A percentile compares a stretch with the other conserved stretches of the same genome.
These are phyloP conservation scores for Cryphonectria carpinicola DNA, from an alignment of 2,329 filamentous ascomycete genomes.

Conservation along the genomic window DNA sequence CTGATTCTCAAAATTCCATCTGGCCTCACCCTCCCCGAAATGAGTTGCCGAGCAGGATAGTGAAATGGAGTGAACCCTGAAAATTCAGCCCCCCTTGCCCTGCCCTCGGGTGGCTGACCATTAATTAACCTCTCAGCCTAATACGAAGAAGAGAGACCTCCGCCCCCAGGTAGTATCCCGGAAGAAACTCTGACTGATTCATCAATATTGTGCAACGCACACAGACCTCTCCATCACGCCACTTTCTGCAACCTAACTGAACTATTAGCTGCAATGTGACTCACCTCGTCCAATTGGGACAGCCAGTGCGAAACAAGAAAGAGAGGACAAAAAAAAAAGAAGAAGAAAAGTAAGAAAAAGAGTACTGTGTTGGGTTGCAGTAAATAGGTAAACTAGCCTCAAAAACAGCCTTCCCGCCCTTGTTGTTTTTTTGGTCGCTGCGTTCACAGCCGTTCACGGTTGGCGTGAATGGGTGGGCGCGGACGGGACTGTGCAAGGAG, in stretches of 20 bases:
- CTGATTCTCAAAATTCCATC: constrained; percentile 16
- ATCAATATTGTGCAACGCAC: background rate
- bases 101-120: background rate
- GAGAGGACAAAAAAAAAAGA: too few relatives aligned
- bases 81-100: too few relatives aligned
- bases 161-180: background rate
- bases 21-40: background rate
- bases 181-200: background rate
- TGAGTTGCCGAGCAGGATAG: too few relatives aligned
- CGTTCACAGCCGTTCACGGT: constrained; percentile 22
- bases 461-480: constrained; percentile 15
- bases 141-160: background rate
- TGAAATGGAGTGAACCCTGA: background rate
- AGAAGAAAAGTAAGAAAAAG: background rate
- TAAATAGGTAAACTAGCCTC: background rate
- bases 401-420: background rate
- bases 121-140: background rate
- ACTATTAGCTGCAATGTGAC: constrained; percentile 9
- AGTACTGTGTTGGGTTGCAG: constrained; percentile 13
- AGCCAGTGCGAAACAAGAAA: background rate
- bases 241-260: background rate
- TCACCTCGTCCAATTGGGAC: constrained; percentile 4
- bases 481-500: background rate
- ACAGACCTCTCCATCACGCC: background rate
- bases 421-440: background rate